These are phyloP conservation scores for Tricholoma sp. DNA, from an alignment of 768 basidiomycete genomes.

Conservation along the genomic window DNA sequence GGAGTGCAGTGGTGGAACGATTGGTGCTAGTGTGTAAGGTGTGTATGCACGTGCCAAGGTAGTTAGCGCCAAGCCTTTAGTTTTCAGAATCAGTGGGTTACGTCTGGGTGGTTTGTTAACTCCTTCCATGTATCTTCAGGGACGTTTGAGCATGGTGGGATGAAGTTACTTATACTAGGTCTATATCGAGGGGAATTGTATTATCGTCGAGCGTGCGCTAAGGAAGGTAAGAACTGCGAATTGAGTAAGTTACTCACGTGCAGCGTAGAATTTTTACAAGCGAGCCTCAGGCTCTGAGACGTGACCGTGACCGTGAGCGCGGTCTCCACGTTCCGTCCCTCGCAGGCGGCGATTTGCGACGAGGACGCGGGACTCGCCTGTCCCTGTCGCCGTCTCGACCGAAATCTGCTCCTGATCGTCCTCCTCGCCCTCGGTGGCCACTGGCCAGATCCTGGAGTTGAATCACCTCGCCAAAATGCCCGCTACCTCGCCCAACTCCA, in stretches of 20 bases:
- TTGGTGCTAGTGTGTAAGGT: too few species aligned
- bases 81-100: too few species aligned
- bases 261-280: neutral
- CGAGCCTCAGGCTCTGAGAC: constrained; percentile 30
- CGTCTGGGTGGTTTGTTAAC: constrained; percentile 17
- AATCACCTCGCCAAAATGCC: constrained; percentile 71
- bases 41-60: too few species aligned
- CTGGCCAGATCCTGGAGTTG: constrained; percentile 39
- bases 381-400: constrained; percentile 31
- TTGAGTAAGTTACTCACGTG: too few species aligned
- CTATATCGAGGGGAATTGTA: too few species aligned
- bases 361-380: constrained; percentile 46
- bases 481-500: constrained; percentile 47
- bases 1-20: too few species aligned
- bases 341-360: constrained; percentile 44
- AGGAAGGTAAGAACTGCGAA: too few species aligned
- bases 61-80: too few species aligned
- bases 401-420: constrained; percentile 23
- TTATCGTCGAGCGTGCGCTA: too few species aligned
- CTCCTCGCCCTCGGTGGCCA: constrained; percentile 31
- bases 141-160: neutral
- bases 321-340: constrained; percentile 21
- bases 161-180: too few species aligned
- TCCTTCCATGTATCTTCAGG: neutral
- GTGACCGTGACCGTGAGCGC: constrained; percentile 33